Base-by-base conservation (phyloP, 1,284 basidiomycete species). In the Anthracocystis panici-leucophaei region DNA sequence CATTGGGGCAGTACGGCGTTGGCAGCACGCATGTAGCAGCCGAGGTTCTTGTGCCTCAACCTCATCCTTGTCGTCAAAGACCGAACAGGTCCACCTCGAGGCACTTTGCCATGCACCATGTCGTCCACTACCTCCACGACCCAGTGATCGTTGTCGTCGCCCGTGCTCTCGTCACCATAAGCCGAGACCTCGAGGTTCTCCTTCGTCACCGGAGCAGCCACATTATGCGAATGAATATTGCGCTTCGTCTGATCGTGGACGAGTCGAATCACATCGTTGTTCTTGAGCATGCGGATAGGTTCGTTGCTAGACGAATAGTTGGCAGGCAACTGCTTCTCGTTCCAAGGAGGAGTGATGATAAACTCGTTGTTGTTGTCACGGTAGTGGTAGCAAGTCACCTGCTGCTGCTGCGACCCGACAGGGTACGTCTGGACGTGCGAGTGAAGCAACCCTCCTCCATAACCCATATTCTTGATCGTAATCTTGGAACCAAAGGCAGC, bases 311-410 rank as follows among this genome's bases (percentile, higher is more conserved):
- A 40, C 16, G 66, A 69, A 31, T 77, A 62, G 60, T 81, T 72
- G 42, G 72, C 62, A 11, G 81, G 79, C 5, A 84, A 62, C 45
- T 59, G 63, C 20, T 64, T 59, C 54, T 83, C 90, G 49, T 92
- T 90, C 94, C 94, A 97, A 4, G 88, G 88, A 2, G 94, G 94
- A 2, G 91, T 89, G 77, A 99, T 86, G 44, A 89, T 82, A 91
- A 94, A 99, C 58, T 98, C 90, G 87, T 99, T 99, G 89, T 99
- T 99, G 64, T 91, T 90, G 86, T 99, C 96, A 87, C 96, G 97
- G 90, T 99, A 98, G 88, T 99, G 96, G 86, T 99, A 99, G 87
- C 96, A 99, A 0, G 96, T 99, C 12, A 99, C 91, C 86, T 99
- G 97, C 83, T 98, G 96, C 85, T 99, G 95, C 64, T 89, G 88